phyloP scores from a whole-genome alignment of 2,329 filamentous ascomycete genomes.

The Thyridium curvatum region DNA sequence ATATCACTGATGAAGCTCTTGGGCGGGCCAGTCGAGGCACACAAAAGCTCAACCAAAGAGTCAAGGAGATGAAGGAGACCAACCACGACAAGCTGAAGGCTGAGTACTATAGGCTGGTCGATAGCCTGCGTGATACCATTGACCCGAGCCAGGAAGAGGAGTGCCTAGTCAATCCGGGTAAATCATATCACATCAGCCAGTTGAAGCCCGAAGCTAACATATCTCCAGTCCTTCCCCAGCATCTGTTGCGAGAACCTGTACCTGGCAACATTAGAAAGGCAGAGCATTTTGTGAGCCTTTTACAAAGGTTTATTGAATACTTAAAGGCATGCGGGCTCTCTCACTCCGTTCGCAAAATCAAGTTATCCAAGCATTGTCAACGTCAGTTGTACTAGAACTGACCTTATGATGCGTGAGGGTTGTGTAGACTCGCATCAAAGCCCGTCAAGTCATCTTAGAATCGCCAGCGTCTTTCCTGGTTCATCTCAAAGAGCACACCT shows the following conservation, averaged over 20 bases:
- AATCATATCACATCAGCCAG: too few species aligned
- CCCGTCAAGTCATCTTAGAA: constrained; percentile 93
- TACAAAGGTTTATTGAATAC: constrained; percentile 10
- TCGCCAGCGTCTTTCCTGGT: constrained; percentile 89
- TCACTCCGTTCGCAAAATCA: too few species aligned
- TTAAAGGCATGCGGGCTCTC: background rate
- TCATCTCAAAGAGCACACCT: constrained; percentile 91
- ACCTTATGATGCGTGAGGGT: too few species aligned
- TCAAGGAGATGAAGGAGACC: constrained; percentile 90
- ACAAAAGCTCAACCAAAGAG: constrained; percentile 83
- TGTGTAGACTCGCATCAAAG: constrained; percentile 97
- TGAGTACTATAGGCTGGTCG: constrained; percentile 92
- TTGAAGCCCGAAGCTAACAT: too few species aligned
- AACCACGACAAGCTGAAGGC: constrained; percentile 91
- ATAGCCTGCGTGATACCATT: constrained; percentile 81
- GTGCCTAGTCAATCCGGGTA: constrained; percentile 88
- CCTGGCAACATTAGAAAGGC: too few species aligned
- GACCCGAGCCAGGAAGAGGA: constrained; percentile 88
- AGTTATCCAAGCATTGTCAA: too few species aligned
- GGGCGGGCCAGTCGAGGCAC: constrained; percentile 84
- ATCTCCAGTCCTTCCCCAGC: too few species aligned
- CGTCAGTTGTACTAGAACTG: too few species aligned
- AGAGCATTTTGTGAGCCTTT: too few species aligned
- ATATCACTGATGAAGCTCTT: constrained; percentile 89
- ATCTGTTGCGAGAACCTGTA: background rate